Evolutionary conservation across 495 filamentous ascomycete species (phyloP).

Genomic region (Penicillium cataractarum): DNA sequence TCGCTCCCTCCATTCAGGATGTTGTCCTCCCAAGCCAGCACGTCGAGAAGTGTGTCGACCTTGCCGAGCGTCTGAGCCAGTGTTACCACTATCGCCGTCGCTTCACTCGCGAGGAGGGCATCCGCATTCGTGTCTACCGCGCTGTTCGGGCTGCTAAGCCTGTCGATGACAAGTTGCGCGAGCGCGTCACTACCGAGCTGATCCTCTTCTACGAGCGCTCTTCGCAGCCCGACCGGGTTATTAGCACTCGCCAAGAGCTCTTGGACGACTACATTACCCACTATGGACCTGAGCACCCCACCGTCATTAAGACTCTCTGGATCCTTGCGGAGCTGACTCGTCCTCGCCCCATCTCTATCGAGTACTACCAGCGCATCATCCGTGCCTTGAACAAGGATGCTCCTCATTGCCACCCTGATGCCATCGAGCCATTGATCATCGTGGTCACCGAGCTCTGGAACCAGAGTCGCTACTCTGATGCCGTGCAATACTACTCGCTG

Average conservation of each 20-base stretch:
- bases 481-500: slow-evolving; percentile 34
- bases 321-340: slow-evolving; percentile 40
- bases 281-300: slow-evolving; percentile 34
- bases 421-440: slow-evolving; percentile 42
- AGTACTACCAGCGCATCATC: slow-evolving; percentile 45
- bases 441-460: slow-evolving; percentile 41
- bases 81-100: slow-evolving; percentile 43
- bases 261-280: slow-evolving; percentile 37
- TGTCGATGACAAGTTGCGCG: slow-evolving; percentile 36
- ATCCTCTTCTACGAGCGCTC: slow-evolving; percentile 38
- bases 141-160: slow-evolving; percentile 32
- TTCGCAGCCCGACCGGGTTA: slow-evolving; percentile 38
- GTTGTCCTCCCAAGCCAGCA: slow-evolving; percentile 34
- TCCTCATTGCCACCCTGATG: slow-evolving; percentile 33
- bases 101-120: slow-evolving; percentile 39
- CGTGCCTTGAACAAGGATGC: slow-evolving; percentile 40
- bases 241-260: slow-evolving; percentile 36
- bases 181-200: slow-evolving; percentile 31
- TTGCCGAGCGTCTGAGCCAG: slow-evolving; percentile 35
- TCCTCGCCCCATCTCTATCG: slow-evolving; percentile 36
- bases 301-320: slow-evolving; percentile 41
- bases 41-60: slow-evolving; percentile 32
- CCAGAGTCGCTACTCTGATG: slow-evolving; percentile 41
- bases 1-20: slow-evolving; percentile 38
- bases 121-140: slow-evolving; percentile 40